Evolutionary conservation across 805 yeast genomes (phyloP).

Genomic region (Wickerhamiella domercqiae): DNA sequence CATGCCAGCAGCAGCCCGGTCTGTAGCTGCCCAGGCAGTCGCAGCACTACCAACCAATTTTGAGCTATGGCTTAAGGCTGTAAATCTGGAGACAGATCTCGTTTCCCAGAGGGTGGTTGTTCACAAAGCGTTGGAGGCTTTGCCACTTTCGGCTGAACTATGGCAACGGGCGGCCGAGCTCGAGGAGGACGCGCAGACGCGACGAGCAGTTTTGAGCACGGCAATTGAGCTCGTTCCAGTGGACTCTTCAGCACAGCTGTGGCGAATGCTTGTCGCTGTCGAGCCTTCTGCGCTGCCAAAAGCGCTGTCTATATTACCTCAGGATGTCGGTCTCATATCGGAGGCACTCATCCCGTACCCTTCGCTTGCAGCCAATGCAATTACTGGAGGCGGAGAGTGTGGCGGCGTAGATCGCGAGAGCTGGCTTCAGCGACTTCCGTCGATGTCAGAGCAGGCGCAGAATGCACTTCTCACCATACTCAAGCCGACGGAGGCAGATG

Average conservation of each 20-base stretch:
- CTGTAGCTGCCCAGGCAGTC: conserved; percentile 52
- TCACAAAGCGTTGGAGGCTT: conserved; percentile 53
- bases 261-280: not conserved
- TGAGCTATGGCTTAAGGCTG: conserved; percentile 59
- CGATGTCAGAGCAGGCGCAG: too few species aligned
- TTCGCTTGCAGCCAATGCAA: too few species aligned
- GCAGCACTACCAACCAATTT: conserved; percentile 39
- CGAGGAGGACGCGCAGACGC: conserved; percentile 40
- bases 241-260: conserved; percentile 4
- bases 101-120: conserved; percentile 40
- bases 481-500: too few species aligned
- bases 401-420: too few species aligned
- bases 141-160: conserved; percentile 42
- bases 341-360: too few species aligned
- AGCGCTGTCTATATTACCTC: conserved; percentile 2
- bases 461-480: too few species aligned
- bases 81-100: conserved; percentile 45
- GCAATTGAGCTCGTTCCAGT: conserved; percentile 38
- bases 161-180: conserved; percentile 54
- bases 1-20: conserved; percentile 32
- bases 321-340: not conserved
- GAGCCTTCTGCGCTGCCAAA: not conserved
- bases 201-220: conserved; percentile 38
- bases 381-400: too few species aligned
- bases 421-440: too few species aligned